Conservation (phyloP, 2,329 filamentous ascomycete genomes). For the Fusarium buxicola region DNA sequence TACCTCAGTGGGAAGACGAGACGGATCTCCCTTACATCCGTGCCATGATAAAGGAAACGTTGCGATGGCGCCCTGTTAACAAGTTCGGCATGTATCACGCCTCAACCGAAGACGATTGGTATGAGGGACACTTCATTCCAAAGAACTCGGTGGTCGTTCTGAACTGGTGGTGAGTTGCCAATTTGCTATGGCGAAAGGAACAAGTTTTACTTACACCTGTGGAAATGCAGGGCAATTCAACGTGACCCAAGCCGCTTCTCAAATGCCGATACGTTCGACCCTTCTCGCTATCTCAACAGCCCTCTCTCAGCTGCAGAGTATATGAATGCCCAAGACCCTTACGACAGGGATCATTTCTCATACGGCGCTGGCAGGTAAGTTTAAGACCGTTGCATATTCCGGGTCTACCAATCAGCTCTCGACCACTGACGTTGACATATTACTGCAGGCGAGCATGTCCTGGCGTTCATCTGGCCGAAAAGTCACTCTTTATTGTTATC, state of each 20-base stretch:
- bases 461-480: constrained; percentile 27
- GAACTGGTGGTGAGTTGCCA: constrained; percentile 24
- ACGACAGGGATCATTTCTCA: constrained; percentile 27
- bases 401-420: no score
- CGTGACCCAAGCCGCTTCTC: constrained; percentile 18
- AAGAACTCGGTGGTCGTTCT: constrained; percentile 28
- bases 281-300: constrained; percentile 16
- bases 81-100: constrained; percentile 32
- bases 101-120: constrained; percentile 24
- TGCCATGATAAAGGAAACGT: constrained; percentile 56
- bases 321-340: constrained; percentile 11
- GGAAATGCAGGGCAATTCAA: constrained; percentile 17
- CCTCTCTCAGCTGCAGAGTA: constrained; percentile 13
- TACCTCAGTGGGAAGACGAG: constrained; percentile 54
- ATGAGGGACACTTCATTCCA: constrained; percentile 30
- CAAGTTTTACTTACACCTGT: background rate
- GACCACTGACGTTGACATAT: no score
- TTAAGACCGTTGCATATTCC: no score
- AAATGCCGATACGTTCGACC: constrained; percentile 21
- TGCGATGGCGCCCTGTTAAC: constrained; percentile 55
- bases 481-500: constrained; percentile 25
- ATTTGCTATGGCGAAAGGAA: no score
- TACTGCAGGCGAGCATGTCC: constrained; percentile 24
- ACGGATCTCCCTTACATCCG: constrained; percentile 56
- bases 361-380: constrained; percentile 28